Conservation (phyloP, 1,284 basidiomycete genomes). For the Ceratobasidium sp. region DNA sequence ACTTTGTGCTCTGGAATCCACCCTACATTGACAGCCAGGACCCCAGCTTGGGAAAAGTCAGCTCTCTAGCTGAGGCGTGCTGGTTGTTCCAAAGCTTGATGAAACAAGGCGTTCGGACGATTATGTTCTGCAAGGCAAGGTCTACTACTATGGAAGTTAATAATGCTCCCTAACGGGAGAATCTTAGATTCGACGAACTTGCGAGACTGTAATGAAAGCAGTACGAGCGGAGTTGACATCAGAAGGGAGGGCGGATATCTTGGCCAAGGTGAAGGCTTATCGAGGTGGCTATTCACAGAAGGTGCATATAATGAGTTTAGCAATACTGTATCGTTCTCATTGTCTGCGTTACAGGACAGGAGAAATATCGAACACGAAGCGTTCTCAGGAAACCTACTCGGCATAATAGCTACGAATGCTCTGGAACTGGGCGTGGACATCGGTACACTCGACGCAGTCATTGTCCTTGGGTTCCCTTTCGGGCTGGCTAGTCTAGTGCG, state of each 20-base stretch:
- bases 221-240: conserved; percentile 74
- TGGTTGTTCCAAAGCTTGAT: conserved; percentile 80
- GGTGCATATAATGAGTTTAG: conserved; percentile 49
- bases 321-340: background rate
- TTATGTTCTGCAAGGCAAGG: conserved; percentile 84
- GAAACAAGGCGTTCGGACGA: conserved; percentile 79
- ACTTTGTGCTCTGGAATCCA: conserved; percentile 80
- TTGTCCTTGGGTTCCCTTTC: conserved; percentile 87
- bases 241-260: conserved; percentile 77
- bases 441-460: conserved; percentile 84
- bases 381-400: conserved; percentile 80
- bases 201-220: conserved; percentile 85
- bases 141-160: background rate
- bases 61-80: conserved; percentile 75
- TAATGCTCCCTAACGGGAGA: background rate
- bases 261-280: conserved; percentile 81
- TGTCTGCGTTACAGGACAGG: conserved; percentile 64
- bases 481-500: conserved; percentile 77
- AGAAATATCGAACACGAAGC: conserved; percentile 85
- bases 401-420: conserved; percentile 90
- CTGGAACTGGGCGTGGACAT: conserved; percentile 92
- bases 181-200: conserved; percentile 73
- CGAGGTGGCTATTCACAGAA: conserved; percentile 76
- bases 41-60: conserved; percentile 64
- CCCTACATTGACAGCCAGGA: conserved; percentile 66